Conservation (phyloP, 805 yeast species). For the Wickerhamiella alocasiicola region DNA sequence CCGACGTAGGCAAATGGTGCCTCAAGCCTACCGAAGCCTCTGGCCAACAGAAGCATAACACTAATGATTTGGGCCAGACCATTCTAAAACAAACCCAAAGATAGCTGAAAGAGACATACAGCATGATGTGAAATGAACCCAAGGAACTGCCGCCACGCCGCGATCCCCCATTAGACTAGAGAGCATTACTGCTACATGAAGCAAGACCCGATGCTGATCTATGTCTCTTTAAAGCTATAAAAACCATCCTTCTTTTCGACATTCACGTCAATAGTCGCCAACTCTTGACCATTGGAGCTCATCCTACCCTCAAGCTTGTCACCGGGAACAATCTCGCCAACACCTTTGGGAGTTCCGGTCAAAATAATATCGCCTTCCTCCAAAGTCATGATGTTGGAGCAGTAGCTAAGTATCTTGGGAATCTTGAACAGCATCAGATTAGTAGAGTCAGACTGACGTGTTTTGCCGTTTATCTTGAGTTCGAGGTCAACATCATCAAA, state of each 20-base stretch:
- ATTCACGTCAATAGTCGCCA: slow-evolving; percentile 39
- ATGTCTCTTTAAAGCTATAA: slow-evolving; percentile 39
- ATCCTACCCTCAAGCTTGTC: slow-evolving; percentile 60
- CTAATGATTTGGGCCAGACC: too few species aligned
- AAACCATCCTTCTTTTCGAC: slow-evolving; percentile 51
- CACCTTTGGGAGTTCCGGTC: slow-evolving; percentile 98
- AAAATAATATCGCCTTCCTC: slow-evolving; percentile 82
- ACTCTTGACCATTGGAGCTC: slow-evolving; percentile 39
- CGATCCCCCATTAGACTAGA: too few species aligned
- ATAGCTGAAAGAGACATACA: too few species aligned
- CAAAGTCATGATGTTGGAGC: slow-evolving; percentile 83
- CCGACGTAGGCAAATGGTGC: too few species aligned
- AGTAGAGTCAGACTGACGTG: slow-evolving; percentile 60
- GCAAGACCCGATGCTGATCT: too few species aligned
- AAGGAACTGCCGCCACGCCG: too few species aligned
- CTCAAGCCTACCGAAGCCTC: too few species aligned
- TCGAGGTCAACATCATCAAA: slow-evolving; percentile 58
- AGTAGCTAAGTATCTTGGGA: slow-evolving; percentile 62
- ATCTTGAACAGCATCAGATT: slow-evolving; percentile 79
- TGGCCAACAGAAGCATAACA: too few species aligned
- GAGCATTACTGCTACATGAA: too few species aligned
- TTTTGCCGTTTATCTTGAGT: slow-evolving; percentile 57
- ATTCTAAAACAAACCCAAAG: too few species aligned
- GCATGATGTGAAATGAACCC: too few species aligned
- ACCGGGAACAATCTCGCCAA: slow-evolving; percentile 72